Base-by-base conservation (phyloP, 371 early-diverging fungal genomes). In the Rhizopus sp. region DNA sequence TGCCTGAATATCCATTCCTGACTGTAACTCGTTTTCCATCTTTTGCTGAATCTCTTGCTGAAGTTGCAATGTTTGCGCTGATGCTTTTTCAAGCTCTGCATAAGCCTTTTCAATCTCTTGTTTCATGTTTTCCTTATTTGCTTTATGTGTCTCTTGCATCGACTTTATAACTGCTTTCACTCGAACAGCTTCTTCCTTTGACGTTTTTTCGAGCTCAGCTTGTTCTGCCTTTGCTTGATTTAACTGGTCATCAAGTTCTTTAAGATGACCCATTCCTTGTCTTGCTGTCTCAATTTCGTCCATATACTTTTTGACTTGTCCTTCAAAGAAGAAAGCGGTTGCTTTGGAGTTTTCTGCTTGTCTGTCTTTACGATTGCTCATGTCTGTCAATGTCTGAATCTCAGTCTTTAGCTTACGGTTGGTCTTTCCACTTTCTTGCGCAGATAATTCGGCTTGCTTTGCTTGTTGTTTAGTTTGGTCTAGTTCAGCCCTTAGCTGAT, bases 311-410 rank as follows among this genome's bases (percentile, higher is more conserved):
- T 76, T 79, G 12, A 79, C 72, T 54, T 79, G 80, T 4, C 80
- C 75, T 49, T 79, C 77, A 56, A 79, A 76, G 42, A 79, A 79
- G 56, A 79, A 79, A 2, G 80, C 74, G 0, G 77, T 79, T 13
- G 80, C 80, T 41, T 79, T 79, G 3, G 80, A 72, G 57, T 79
- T 76, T 38, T 79, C 80, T 5, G 76, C 77, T 33, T 79, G 80
- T 44, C 80, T 63, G 56, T 79, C 80, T 53, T 79, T 79, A 35
- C 80, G 77, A 17, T 79, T 73, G 53, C 70, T 69, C 80, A 79
- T 76, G 45, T 79, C 80, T 8, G 77, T 79, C 5, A 79, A 41
- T 0, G 80, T 79, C 51, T 79, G 80, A 35, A 79, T 72, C 55
- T 79, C 80, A 29, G 76, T 70, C 41, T 74, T 68, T 12, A 79